These are phyloP conservation scores for Euphorbia tirucalli DNA, from an alignment of 345 rosid genomes.

Conservation along the genomic window DNA sequence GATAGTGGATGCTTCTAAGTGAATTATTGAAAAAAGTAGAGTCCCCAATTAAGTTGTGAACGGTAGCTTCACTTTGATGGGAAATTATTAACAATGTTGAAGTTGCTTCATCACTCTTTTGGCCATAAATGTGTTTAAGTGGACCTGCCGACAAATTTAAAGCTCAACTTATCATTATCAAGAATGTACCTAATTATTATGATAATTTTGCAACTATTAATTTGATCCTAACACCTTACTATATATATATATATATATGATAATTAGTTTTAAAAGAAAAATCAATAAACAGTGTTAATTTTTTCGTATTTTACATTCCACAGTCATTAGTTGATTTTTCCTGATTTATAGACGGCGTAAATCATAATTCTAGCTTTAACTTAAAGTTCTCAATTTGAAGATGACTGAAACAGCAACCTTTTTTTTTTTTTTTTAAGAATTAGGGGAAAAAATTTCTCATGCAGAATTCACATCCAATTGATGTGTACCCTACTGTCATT, in stretches of 20 bases:
- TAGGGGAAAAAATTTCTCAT: background rate
- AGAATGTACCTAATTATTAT: no score
- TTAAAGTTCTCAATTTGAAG: no score
- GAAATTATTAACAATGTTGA: background rate
- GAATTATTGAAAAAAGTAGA: background rate
- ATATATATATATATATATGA: no score
- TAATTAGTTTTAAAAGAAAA: no score
- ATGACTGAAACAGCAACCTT: no score
- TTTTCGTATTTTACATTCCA: no score
- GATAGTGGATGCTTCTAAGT: background rate
- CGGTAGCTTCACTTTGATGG: background rate
- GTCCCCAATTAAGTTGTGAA: background rate
- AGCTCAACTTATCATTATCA: background rate
- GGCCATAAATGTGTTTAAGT: slow-evolving; percentile 1
- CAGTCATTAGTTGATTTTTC: no score
- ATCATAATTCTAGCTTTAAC: no score
- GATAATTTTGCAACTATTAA: background rate
- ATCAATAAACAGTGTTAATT: no score
- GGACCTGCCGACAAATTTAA: slow-evolving; percentile 10
- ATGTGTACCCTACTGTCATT: background rate
- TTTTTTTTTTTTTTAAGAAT: no score
- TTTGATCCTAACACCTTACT: no score
- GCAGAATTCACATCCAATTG: background rate
- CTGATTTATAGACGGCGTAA: no score
- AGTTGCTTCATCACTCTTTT: slow-evolving; percentile 17